phyloP scores from a whole-genome alignment of 306 rosid genomes.

The Vigna nakashimae region DNA sequence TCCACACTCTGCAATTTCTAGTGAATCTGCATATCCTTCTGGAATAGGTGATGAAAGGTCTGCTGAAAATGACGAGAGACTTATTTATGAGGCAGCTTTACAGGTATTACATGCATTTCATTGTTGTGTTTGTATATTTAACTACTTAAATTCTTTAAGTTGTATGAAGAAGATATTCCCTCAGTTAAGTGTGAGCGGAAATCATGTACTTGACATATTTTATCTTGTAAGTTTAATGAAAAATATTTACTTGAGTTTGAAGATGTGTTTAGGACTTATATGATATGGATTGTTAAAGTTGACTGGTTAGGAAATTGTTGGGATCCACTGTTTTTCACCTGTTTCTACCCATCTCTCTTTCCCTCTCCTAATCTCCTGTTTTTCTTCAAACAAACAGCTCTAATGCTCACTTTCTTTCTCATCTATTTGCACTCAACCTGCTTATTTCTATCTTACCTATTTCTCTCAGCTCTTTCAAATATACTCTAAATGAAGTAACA shows the following conservation, averaged over 20 bases:
- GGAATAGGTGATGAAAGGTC: slow-evolving; percentile 73
- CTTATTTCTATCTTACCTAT: no score
- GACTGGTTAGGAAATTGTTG: slow-evolving; percentile 29
- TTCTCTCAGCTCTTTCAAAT: not conserved
- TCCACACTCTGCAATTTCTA: slow-evolving; percentile 61
- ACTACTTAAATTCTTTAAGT: slow-evolving; percentile 32
- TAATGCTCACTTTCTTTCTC: no score
- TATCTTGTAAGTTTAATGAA: not conserved
- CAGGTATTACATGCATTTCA: slow-evolving; percentile 59
- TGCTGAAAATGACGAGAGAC: slow-evolving; percentile 77
- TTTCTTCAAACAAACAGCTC: no score
- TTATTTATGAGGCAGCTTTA: slow-evolving; percentile 88
- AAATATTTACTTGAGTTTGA: slow-evolving; percentile 6
- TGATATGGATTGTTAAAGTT: slow-evolving; percentile 32
- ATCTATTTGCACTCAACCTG: no score
- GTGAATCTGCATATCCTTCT: slow-evolving; percentile 65
- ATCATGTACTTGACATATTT: slow-evolving; percentile 34
- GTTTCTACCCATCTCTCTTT: no score
- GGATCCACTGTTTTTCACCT: no score
- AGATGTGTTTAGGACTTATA: slow-evolving; percentile 16
- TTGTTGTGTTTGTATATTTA: not conserved
- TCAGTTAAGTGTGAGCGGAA: slow-evolving; percentile 23
- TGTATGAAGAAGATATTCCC: slow-evolving; percentile 28
- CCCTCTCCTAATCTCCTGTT: no score
- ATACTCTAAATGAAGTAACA: slow-evolving; percentile 10